Percentiles rank a stretch among this genome's conserved stretches.
These are phyloP conservation scores for Epichloe elymi DNA, from an alignment of 2,329 filamentous ascomycete species.

Conservation along the genomic window DNA sequence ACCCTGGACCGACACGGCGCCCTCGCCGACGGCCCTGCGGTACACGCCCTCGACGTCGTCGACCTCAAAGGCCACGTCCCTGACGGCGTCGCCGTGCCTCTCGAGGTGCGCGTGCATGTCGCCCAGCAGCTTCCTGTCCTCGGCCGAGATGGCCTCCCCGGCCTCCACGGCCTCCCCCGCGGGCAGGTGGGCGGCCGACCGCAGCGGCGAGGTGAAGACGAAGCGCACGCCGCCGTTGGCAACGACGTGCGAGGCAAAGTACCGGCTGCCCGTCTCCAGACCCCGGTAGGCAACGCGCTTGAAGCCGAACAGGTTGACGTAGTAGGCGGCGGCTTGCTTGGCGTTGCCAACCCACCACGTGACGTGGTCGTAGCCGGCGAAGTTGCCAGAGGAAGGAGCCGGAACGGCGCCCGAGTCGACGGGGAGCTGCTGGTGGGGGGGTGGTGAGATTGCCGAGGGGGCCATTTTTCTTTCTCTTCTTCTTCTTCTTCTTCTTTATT, in stretches of 20 bases:
- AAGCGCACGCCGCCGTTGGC: conserved; percentile 66
- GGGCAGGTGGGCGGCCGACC: conserved; percentile 42
- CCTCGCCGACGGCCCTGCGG: conserved; percentile 52
- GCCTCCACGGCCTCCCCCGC: conserved; percentile 35
- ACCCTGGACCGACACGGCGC: conserved; percentile 47
- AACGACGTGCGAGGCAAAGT: conserved; percentile 73
- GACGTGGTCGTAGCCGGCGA: conserved; percentile 82
- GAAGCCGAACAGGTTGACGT: conserved; percentile 80
- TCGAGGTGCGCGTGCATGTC: conserved; percentile 77
- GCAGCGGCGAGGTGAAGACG: conserved; percentile 70
- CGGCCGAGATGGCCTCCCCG: conserved; percentile 47
- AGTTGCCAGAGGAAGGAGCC: conserved; percentile 32
- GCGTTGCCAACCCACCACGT: conserved; percentile 97
- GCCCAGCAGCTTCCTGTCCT: conserved; percentile 51
- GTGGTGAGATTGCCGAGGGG: conserved; percentile 43
- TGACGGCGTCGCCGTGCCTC: conserved; percentile 83
- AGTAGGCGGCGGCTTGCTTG: conserved; percentile 86
- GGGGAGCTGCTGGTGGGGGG: conserved; percentile 27
- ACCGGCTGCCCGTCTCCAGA: conserved; percentile 74
- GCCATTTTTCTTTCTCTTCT: conserved; percentile 29
- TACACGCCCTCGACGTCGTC: conserved; percentile 79
- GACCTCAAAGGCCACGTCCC: conserved; percentile 91
- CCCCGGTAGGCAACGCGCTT: conserved; percentile 69
- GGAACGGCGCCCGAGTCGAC: conserved; percentile 24
- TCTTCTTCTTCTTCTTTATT: too few species aligned